Evolutionary conservation across 2,329 filamentous ascomycete species (phyloP), one percentile per base, ranked within the genome.

Genomic region (Aspergillus caelatus): DNA sequence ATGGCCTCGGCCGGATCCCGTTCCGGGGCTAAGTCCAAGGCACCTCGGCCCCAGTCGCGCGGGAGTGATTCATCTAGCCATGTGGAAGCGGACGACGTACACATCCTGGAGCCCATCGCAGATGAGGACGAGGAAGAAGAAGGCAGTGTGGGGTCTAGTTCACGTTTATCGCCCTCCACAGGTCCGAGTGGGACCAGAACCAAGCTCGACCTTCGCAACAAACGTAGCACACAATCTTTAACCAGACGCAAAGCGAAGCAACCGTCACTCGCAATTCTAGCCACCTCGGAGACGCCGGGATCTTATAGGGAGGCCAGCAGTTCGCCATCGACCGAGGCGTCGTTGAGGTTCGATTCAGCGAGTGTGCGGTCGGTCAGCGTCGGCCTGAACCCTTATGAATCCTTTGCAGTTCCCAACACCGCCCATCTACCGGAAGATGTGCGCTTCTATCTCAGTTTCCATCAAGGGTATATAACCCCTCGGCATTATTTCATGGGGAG

Each of bases 401-500:
- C 69, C 34, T 60, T 64, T 16, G 62, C 64, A 26, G 53, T 76
- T 19, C 68, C 72, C 32, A 74, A 68, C 52, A 71, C 67, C 26
- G 65, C 71, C 19, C 70, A 71, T 34, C 64, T 79, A 9, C 83
- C 89, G 1, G 82, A 85, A 11, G 92, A 97, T 70, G 77, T 96
- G 53, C 89, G 90, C 63, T 91, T 88, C 72, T 94, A 95, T 74
- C 82, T 98, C 21, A 83, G 86, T 43, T 97, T 93, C 77, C 94
- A 91, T 72, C 85, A 85, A 69, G 88, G 93, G 56, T 88, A 93
- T 69, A 86, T 98, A 64, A 92, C 88, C 0, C 84, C 91, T 73
- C 89, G 92, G 68, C 93, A 97, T 77, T 98, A 97, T 75, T 90
- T 91, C 58, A 81, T 96, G 69, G 88, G 91, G 65, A 84, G 85